These are phyloP conservation scores for Citrus australasica DNA, from an alignment of 345 rosid genomes.

Conservation along the genomic window DNA sequence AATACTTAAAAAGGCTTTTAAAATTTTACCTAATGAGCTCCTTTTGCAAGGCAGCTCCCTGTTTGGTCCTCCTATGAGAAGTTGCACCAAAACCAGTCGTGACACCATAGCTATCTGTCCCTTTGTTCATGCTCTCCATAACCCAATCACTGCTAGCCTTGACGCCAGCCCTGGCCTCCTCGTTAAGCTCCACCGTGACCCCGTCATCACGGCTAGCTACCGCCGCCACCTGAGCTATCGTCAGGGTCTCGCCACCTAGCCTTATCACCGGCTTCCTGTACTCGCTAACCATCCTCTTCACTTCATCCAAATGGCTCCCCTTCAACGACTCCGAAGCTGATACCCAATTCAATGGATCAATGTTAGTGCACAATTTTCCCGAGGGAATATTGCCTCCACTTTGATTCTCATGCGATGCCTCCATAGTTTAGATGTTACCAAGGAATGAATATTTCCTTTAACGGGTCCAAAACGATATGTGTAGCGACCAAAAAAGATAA, in stretches of 20 bases:
- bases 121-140: slow-evolving; percentile 28
- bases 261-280: slow-evolving; percentile 27
- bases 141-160: slow-evolving; percentile 43
- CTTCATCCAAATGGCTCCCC: slow-evolving; percentile 51
- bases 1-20: no score
- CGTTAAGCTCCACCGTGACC: slow-evolving; percentile 25
- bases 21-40: slow-evolving; percentile 38
- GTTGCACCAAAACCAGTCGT: slow-evolving; percentile 46
- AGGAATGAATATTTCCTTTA: background rate
- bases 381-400: background rate
- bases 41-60: slow-evolving; percentile 34
- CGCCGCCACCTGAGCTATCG: slow-evolving; percentile 43
- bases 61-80: slow-evolving; percentile 36
- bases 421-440: background rate
- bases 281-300: slow-evolving; percentile 36
- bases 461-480: background rate
- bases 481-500: background rate
- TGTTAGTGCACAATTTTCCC: background rate
- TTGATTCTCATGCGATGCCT: background rate
- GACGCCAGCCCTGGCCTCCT: slow-evolving; percentile 27
- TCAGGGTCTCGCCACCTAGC: slow-evolving; percentile 38
- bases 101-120: slow-evolving; percentile 32
- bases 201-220: slow-evolving; percentile 16
- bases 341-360: slow-evolving; percentile 43
- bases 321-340: slow-evolving; percentile 35